phyloP scores from a whole-genome alignment of 306 rosid genomes.

The Cajanus cajan region DNA sequence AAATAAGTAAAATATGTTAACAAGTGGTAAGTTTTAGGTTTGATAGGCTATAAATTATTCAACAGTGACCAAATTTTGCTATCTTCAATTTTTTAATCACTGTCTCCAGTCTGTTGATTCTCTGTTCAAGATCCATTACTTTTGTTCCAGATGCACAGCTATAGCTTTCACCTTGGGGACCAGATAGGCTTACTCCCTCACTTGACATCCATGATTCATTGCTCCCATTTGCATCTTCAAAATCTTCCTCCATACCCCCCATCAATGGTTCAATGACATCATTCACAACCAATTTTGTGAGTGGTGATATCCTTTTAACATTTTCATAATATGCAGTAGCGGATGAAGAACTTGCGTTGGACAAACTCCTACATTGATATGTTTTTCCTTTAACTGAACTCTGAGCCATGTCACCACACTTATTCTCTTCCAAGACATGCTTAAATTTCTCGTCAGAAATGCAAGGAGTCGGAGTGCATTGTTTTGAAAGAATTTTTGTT shows the following conservation, averaged over 20 bases:
- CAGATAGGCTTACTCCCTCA: neutral
- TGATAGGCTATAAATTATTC: neutral
- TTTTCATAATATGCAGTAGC: neutral
- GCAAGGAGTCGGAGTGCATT: too few relatives aligned
- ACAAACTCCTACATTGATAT: neutral
- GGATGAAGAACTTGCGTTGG: conserved; percentile 19
- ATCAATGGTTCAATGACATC: neutral
- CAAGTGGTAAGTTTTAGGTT: neutral
- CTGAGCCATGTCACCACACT: too few relatives aligned
- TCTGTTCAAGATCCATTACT: neutral
- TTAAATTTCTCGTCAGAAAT: too few relatives aligned
- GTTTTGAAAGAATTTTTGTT: too few relatives aligned
- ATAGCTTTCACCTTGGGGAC: neutral
- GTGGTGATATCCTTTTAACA: neutral
- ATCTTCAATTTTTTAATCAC: neutral
- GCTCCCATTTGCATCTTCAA: conserved; percentile 4
- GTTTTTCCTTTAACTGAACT: too few relatives aligned
- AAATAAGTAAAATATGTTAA: neutral
- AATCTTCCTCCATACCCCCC: neutral
- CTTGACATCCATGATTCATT: neutral
- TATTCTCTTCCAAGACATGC: too few relatives aligned
- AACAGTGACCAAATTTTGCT: neutral
- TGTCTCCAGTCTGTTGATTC: conserved; percentile 13
- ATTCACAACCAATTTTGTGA: neutral
- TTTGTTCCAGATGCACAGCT: neutral